Base-by-base conservation (phyloP, 2,329 filamentous ascomycete genomes). In the Phoma sp. region DNA sequence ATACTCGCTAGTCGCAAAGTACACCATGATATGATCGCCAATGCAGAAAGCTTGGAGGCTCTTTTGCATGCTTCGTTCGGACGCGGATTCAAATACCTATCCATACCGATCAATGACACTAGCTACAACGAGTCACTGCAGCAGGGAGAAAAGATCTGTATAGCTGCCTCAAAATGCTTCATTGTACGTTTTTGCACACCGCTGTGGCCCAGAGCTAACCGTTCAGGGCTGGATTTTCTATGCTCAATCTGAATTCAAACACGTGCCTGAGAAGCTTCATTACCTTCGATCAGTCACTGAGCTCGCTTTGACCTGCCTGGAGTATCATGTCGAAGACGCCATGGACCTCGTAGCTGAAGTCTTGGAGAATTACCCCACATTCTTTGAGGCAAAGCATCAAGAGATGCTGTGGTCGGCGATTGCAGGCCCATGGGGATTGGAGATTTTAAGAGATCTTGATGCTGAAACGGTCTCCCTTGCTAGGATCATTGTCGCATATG, bases 181-280 rank as follows among this genome's bases (percentile, higher is more conserved):
- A 65, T 62, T 32, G 71, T 73, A 60, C 27, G 69, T 70, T 7
- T 13, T 1, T 24, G 2, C 7, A 21, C n/a, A 9, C 4, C 8
- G 1, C 3, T 9, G 6, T 21, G 31, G 22, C 35, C 22, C 12
- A 15, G 15, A 6, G 43, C 65, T 71, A 39, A 71, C 41, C 2
- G 17, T 3, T 0, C n/a, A 90, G 87, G 83, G 88, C 4, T 94
- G 90, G 89, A 82, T 92, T 29, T 81, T 85, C 63, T 92, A 92
- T 67, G 87, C 86, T 5, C 88, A 92, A 65, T 83, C 85, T 31
- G 81, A 84, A 25, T 85, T 86, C 44, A 77, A 83, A 3, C 81
- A 83, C 40, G 82, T 84, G 31, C 82, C 82, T 15, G 79, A 83
- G 15, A 79, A 89, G 29, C 77, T 89, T 2, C 77, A 81, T 17